Base-by-base conservation (phyloP, 805 yeast species). In the Wickerhamomyces kurtzmanii region DNA sequence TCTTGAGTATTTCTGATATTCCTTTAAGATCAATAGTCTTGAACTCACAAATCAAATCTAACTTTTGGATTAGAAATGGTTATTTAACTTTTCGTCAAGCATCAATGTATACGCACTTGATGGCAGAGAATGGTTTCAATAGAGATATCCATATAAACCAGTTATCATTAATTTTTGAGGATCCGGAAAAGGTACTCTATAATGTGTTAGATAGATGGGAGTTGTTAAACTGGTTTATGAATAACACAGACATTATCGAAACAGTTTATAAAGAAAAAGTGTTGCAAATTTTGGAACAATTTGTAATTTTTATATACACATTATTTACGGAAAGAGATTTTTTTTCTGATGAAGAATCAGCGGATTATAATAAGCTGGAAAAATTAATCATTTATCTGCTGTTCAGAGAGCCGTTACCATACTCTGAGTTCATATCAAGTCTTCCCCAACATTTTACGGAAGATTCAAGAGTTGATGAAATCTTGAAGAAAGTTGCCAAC, bases 111-210 rank as follows among this genome's bases (percentile, higher is more conserved):
- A 65, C 60, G n/a, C 40, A 54, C 6, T 36, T 48, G 4, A 55
- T 65, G 44, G 48, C 63, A 3, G 68, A 66, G 32, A 38, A 55
- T 15, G 54, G 82, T 12, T 59, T 86, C 17, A 57, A 74, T 30
- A 64, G 87, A 35, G 98, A 91, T 43, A 56, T 91, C 15, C 80
- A 74, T 45, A 49, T 85, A 33, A 63, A 69, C 4, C 98, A 91
- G 43, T 35, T 62, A 5, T 59, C 68, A 26, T 68, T 75, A 26
- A 57, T 72, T 5, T 65, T 69, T 27, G 37, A 50, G 55, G 34
- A 57, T 72, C 22, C 62, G 63, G 36, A 67, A 60, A 36, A 64
- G 76, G 37, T 82, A 72, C 80, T 71, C 53, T 22, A 56, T 70
- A 42, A 52, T 34, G 18, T 59, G 48, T 29, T 78, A 62, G 79